Evolutionary conservation across 352 stramenopile genomes (phyloP).

Genomic region (Phytophthora parvispora): DNA sequence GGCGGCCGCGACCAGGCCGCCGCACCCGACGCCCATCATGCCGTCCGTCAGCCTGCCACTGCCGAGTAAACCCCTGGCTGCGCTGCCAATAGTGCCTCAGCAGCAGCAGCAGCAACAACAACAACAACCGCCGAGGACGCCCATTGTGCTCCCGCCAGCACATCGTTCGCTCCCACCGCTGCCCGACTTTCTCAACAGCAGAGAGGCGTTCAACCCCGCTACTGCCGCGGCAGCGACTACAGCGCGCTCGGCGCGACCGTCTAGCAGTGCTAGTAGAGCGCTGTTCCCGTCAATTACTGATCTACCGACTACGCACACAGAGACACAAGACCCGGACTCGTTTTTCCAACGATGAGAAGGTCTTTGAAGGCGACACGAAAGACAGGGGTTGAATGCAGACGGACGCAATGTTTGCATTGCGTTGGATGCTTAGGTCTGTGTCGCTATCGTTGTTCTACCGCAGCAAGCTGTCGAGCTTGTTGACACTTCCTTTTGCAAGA

Average conservation of each 20-base stretch:
- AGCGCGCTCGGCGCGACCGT: slow-evolving; percentile 12
- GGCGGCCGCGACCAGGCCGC: slow-evolving; percentile 24
- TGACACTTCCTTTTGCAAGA: slow-evolving; percentile 78
- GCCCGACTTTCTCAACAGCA: slow-evolving; percentile 72
- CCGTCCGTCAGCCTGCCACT: slow-evolving; percentile 40
- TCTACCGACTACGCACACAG: slow-evolving; percentile 35
- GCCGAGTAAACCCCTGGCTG: slow-evolving; percentile 31
- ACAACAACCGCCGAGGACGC: slow-evolving; percentile 46
- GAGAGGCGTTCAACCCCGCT: slow-evolving; percentile 65
- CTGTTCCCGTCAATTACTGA: slow-evolving; percentile 68
- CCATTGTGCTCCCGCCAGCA: slow-evolving; percentile 62
- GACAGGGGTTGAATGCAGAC: background rate
- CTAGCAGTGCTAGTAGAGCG: slow-evolving; percentile 29
- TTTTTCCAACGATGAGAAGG: slow-evolving; percentile 56
- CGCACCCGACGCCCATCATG: slow-evolving; percentile 38
- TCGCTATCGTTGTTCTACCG: slow-evolving; percentile 38
- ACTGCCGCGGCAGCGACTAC: slow-evolving; percentile 21
- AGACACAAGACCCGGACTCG: slow-evolving; percentile 48
- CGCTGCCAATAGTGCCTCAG: slow-evolving; percentile 31
- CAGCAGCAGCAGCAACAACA: slow-evolving; percentile 19
- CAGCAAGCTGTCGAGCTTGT: slow-evolving; percentile 87
- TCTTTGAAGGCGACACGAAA: background rate
- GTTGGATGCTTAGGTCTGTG: background rate
- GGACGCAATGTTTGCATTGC: background rate
- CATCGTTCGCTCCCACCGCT: slow-evolving; percentile 65